A percentile compares a stretch with the other conserved stretches of the same genome.
Conservation (phyloP, 139 green algal genomes). For the Monoraphidium neglectum region DNA sequence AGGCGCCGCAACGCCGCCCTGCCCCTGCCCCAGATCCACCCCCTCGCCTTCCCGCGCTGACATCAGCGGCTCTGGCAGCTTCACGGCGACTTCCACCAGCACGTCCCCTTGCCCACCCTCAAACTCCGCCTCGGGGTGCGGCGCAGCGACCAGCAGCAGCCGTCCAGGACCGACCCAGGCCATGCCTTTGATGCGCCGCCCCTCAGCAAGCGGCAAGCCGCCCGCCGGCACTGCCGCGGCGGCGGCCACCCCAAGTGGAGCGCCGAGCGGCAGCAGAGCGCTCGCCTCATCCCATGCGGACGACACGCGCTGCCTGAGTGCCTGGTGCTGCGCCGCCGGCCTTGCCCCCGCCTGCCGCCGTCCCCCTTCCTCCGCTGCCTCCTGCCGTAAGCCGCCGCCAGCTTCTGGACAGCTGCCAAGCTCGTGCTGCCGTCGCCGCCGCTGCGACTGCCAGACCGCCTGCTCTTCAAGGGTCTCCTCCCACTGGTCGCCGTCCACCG, state of each 20-base stretch:
- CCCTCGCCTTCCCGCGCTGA: too few species aligned
- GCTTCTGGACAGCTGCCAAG: too few species aligned
- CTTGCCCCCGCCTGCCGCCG: not conserved
- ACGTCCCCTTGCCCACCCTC: slow-evolving; percentile 34
- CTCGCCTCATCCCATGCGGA: too few species aligned
- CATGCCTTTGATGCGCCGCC: slow-evolving; percentile 20
- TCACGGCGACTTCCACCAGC: slow-evolving; percentile 32
- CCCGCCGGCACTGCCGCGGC: not conserved
- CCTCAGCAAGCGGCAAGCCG: slow-evolving; percentile 28
- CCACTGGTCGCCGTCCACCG: slow-evolving; percentile 73
- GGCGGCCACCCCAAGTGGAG: not conserved
- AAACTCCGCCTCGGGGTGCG: slow-evolving; percentile 27
- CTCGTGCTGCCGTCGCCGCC: too few species aligned
- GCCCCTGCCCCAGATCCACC: too few species aligned
- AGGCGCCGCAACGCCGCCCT: too few species aligned
- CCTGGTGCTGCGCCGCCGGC: not conserved
- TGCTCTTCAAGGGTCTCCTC: slow-evolving; percentile 62
- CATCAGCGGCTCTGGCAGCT: not conserved
- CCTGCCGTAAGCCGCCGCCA: not conserved
- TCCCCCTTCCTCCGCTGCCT: slow-evolving; percentile 2
- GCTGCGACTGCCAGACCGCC: not conserved
- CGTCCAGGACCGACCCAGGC: slow-evolving; percentile 23
- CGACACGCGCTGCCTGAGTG: not conserved
- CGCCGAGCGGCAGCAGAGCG: too few species aligned
- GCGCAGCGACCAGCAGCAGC: slow-evolving; percentile 47